These are phyloP conservation scores for Exutisphaerella laricina DNA, from an alignment of 2,329 filamentous ascomycete genomes.

Conservation along the genomic window DNA sequence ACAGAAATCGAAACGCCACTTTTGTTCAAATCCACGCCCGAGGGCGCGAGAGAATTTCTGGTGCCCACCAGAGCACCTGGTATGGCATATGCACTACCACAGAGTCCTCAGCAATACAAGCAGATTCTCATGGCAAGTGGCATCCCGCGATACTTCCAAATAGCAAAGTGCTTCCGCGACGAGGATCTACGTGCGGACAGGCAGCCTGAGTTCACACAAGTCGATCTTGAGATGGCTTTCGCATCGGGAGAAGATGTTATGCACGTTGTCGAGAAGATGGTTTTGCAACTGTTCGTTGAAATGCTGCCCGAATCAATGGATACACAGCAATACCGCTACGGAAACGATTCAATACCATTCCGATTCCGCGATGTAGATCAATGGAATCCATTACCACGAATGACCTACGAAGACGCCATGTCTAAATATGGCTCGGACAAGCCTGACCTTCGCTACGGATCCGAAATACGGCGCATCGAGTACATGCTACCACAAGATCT, in stretches of 20 bases:
- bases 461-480: slow-evolving; percentile 59
- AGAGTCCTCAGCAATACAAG: slow-evolving; percentile 98
- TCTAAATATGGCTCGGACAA: slow-evolving; percentile 80
- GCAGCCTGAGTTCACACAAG: slow-evolving; percentile 94
- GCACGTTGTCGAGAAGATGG: slow-evolving; percentile 48
- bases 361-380: too few relatives aligned
- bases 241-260: slow-evolving; percentile 67
- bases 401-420: slow-evolving; percentile 76
- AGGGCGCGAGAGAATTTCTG: slow-evolving; percentile 90
- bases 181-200: slow-evolving; percentile 88
- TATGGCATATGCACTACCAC: slow-evolving; percentile 81
- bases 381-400: slow-evolving; percentile 52
- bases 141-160: slow-evolving; percentile 77
- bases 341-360: too few relatives aligned
- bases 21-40: slow-evolving; percentile 94
- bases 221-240: slow-evolving; percentile 92
- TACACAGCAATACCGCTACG: too few relatives aligned
- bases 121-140: slow-evolving; percentile 94
- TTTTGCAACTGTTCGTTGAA: slow-evolving; percentile 51
- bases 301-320: slow-evolving; percentile 40
- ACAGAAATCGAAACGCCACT: slow-evolving; percentile 85
- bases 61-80: slow-evolving; percentile 77
- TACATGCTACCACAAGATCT: slow-evolving; percentile 59
- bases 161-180: slow-evolving; percentile 91
- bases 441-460: slow-evolving; percentile 74